phyloP scores from a whole-genome alignment of 805 yeast species.

The Candida caryicola region DNA sequence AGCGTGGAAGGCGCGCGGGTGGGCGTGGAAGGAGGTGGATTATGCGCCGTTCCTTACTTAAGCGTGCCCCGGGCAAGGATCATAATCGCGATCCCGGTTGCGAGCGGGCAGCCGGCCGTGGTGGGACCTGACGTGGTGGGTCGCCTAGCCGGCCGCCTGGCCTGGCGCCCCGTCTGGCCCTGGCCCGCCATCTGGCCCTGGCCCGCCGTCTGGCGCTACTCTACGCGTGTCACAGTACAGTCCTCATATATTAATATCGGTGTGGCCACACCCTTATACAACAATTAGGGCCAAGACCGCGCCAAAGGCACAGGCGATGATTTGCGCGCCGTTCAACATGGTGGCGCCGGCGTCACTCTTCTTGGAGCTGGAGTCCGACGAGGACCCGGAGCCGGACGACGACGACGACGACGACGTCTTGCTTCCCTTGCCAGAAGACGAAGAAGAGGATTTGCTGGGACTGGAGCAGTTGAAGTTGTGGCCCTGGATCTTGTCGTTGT shows the following conservation, averaged over 20 bases:
- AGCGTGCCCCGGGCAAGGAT: no score
- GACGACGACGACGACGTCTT: conserved; percentile 12
- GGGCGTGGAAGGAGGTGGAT: no score
- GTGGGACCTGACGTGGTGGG: no score
- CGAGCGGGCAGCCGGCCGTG: no score
- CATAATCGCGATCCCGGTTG: no score
- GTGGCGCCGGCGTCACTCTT: conserved; percentile 8
- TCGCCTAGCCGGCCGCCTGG: no score
- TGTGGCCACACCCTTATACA: conserved; percentile 9
- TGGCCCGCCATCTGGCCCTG: no score
- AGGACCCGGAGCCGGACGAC: conserved; percentile 14
- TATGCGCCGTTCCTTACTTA: no score
- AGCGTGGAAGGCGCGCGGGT: no score
- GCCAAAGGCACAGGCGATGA: conserved; percentile 24
- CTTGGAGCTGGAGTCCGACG: conserved; percentile 18
- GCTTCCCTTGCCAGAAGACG: conserved; percentile 12
- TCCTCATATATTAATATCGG: not conserved
- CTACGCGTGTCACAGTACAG: not conserved
- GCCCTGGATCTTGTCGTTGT: conserved; percentile 35
- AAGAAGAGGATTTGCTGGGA: conserved; percentile 23
- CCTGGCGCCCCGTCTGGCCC: no score
- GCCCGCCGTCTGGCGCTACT: no score
- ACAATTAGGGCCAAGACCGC: conserved; percentile 28
- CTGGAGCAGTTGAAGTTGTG: conserved; percentile 43
- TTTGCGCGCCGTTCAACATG: conserved; percentile 13